phyloP scores from a whole-genome alignment of 1,139 yeast species.

The Nakaseomyces kungkrabaensis region DNA sequence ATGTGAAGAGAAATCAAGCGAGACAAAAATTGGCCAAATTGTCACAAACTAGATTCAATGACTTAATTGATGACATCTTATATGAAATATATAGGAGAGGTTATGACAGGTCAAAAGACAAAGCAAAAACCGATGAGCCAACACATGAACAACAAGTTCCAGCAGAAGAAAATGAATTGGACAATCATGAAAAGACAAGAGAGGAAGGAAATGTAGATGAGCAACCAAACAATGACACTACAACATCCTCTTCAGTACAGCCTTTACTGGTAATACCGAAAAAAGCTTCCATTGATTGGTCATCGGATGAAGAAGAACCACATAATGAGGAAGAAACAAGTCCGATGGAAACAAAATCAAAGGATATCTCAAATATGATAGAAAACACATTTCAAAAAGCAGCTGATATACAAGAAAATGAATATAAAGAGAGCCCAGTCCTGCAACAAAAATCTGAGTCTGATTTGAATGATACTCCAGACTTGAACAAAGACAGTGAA shows the following conservation, averaged over 20 bases:
- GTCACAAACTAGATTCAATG: constrained; percentile 75
- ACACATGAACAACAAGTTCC: background rate
- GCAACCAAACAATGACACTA: background rate
- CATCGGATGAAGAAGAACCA: constrained; percentile 59
- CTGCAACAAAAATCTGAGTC: background rate
- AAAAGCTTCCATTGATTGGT: constrained; percentile 72
- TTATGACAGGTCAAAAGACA: constrained; percentile 11
- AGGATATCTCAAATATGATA: background rate
- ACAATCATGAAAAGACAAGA: background rate
- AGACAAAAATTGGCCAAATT: constrained; percentile 82
- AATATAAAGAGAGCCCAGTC: background rate
- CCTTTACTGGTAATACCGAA: constrained; percentile 64
- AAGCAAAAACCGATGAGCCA: no score
- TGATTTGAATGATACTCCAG: background rate
- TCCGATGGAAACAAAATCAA: constrained; percentile 1
- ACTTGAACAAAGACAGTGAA: background rate
- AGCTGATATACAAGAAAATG: background rate
- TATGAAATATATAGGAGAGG: constrained; percentile 79
- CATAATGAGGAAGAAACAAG: background rate
- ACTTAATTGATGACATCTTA: constrained; percentile 80
- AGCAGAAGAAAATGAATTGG: background rate
- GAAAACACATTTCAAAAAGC: constrained; percentile 2
- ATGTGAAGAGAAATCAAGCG: constrained; percentile 92
- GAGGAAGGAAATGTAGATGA: background rate
- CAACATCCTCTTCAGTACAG: constrained; percentile 29